Evolutionary conservation across 305 asterid species (phyloP).

Genomic region (Andrographis paniculata): DNA sequence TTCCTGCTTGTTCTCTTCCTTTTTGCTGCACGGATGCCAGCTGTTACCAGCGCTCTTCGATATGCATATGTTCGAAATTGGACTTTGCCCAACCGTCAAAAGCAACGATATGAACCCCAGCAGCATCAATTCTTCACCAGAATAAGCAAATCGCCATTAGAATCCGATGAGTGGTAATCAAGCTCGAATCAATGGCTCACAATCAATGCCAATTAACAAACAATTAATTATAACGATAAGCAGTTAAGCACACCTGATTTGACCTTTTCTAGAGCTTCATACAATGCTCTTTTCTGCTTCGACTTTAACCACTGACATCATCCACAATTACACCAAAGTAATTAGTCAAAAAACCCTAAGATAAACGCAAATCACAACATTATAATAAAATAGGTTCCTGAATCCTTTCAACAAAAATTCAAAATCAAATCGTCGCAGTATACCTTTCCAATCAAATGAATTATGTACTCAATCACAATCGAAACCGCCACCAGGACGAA

Average conservation of each 20-base stretch:
- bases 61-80: constrained; percentile 60
- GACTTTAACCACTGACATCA: constrained; percentile 59
- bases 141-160: too few species aligned
- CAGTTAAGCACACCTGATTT: too few species aligned
- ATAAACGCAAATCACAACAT: too few species aligned
- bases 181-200: too few species aligned
- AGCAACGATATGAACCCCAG: constrained; percentile 82
- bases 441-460: constrained; percentile 79
- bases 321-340: too few species aligned
- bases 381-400: too few species aligned
- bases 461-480: constrained; percentile 50
- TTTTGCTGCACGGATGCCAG: constrained; percentile 81
- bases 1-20: constrained; percentile 22
- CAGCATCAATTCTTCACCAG: constrained; percentile 63
- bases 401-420: too few species aligned
- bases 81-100: constrained; percentile 54
- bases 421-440: too few species aligned
- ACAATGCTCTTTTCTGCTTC: constrained; percentile 51
- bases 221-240: too few species aligned
- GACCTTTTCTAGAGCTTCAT: constrained; percentile 69
- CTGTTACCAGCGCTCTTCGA: constrained; percentile 38
- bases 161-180: too few species aligned
- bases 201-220: too few species aligned
- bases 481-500: constrained; percentile 60
- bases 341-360: too few species aligned